Conservation (phyloP, 805 yeast species). For the Monosporozyma aerobia region DNA sequence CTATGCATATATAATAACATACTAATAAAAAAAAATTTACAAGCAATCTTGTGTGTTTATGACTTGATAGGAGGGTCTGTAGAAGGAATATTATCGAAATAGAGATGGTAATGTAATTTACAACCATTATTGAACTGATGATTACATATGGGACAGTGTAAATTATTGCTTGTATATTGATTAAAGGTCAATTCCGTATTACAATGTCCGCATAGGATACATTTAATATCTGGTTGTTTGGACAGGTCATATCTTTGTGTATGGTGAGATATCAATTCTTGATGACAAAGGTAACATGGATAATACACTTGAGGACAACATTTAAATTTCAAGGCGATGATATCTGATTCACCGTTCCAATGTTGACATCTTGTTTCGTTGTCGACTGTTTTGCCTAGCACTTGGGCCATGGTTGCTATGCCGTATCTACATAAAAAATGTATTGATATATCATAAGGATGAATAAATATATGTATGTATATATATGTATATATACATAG, state of each 20-base stretch:
- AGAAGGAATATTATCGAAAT: constrained; percentile 16
- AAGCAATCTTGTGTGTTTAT: too few species aligned
- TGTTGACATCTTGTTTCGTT: constrained; percentile 25
- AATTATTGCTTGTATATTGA: constrained; percentile 9
- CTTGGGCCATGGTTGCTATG: background rate
- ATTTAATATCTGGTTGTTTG: constrained; percentile 6
- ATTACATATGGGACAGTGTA: constrained; percentile 19
- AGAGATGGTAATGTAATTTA: constrained; percentile 24
- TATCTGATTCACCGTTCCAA: constrained; percentile 26
- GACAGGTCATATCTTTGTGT: constrained; percentile 10
- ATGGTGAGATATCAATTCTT: constrained; percentile 12
- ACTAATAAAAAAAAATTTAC: background rate
- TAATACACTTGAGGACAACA: constrained; percentile 23
- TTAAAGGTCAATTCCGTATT: constrained; percentile 20
- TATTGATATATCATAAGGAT: too few species aligned
- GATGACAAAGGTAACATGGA: constrained; percentile 27
- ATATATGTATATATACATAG: too few species aligned
- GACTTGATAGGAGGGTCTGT: too few species aligned
- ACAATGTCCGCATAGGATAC: constrained; percentile 28
- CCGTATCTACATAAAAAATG: too few species aligned
- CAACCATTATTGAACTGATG: constrained; percentile 27
- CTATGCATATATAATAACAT: background rate
- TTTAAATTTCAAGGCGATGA: constrained; percentile 26
- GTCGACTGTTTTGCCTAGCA: constrained; percentile 20
- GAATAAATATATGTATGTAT: too few species aligned